Evolutionary conservation across 164 flowering plant genomes (phyloP), one percentile per base, ranked within the genome.

Genomic region (Cinnamomum micranthum): DNA sequence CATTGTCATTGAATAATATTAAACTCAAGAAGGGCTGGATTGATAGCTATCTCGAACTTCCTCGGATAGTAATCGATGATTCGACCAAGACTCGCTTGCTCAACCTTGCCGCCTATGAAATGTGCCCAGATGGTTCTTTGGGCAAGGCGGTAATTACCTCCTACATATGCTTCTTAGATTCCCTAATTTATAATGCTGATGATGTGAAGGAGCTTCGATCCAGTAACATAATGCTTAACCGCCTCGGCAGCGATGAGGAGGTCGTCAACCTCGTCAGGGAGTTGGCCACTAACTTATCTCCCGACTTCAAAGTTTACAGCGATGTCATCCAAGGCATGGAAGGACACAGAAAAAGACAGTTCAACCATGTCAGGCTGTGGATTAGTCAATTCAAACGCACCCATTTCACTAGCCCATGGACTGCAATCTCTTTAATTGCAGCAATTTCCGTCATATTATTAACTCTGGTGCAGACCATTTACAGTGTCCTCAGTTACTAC

Each of bases 251-350:
- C 3, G 82, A 83, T 33, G 27, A 79, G 28, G 14, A 81, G n/a
- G 83, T 77, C 4, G 80, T 82, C 0, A 22, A 58, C 3, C 77
- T 83, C 12, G 77, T 83, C 69, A 79, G 75, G 23, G 35, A 72
- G 67, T 72, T 79, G 1, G n/a, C 68, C n/a, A 70, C 2, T 0
- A 62, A 75, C 2, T 63, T 75, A 77, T 75, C 63, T 65, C 75
- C 78, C 0, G 50, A 77, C 33, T 28, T 27, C 23, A 0, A 9
- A 0, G 9, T 12, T 0, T 79, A 77, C 22, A 2, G 1, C 11
- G 14, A 20, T 0, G 74, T 77, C 4, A 69, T 14, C 15, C 2
- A 4, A 0, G 14, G 11, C 0, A 75, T 80, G 22, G 25, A 66
- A 6, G 1, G 9, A 17, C 68, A 73, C 22, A 68, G 22, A 63